Conservation (phyloP, 805 yeast genomes). For the Tetrapisispora fleetii region DNA sequence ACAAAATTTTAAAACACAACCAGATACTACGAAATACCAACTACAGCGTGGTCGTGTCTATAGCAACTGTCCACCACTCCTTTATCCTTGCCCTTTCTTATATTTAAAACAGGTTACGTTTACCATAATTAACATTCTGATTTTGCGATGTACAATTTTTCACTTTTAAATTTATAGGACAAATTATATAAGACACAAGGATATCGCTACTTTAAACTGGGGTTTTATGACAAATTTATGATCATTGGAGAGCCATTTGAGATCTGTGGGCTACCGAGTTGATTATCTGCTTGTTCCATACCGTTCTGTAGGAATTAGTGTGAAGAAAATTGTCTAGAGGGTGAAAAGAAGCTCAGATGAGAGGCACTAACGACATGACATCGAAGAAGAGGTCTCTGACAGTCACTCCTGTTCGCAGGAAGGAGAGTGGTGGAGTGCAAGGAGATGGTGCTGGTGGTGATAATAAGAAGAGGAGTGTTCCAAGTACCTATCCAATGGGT, state of each 20-base stretch:
- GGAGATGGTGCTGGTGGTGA: neutral
- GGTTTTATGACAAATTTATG: too few relatives aligned
- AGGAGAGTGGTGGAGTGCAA: neutral
- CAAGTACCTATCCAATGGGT: constrained; percentile 3
- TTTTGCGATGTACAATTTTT: neutral
- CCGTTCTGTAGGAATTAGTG: too few relatives aligned
- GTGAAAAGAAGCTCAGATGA: neutral
- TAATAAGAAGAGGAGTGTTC: constrained; percentile 10
- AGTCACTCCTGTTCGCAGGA: neutral
- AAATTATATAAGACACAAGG: neutral
- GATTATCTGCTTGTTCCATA: too few relatives aligned
- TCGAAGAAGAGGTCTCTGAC: neutral
- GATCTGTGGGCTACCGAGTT: too few relatives aligned
- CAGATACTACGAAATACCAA: too few relatives aligned
- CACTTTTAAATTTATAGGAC: neutral
- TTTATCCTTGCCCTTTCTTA: too few relatives aligned
- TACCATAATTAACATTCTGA: too few relatives aligned
- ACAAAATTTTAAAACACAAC: neutral
- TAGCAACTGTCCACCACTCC: too few relatives aligned
- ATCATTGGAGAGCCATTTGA: too few relatives aligned
- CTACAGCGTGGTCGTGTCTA: too few relatives aligned
- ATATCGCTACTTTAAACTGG: neutral
- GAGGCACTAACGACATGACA: neutral
- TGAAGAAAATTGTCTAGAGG: too few relatives aligned
- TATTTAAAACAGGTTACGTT: neutral